These are phyloP conservation scores for Ricinus communis DNA, from an alignment of 345 rosid species.

Conservation along the genomic window DNA sequence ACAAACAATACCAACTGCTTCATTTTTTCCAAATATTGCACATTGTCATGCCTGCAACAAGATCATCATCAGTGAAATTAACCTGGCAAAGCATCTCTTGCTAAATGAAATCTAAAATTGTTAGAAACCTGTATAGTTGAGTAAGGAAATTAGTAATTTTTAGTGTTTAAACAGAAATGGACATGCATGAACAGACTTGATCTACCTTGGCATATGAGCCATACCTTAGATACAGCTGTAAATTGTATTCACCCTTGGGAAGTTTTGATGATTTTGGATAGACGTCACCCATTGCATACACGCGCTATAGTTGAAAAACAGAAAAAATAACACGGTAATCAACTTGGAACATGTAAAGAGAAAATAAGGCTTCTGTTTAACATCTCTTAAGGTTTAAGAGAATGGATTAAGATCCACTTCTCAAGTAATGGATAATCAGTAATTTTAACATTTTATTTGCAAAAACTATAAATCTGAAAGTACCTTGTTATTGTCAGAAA, in stretches of 20 bases:
- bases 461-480: conserved; percentile 4
- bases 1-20: conserved; percentile 83
- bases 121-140: background rate
- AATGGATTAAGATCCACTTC: conserved; percentile 8
- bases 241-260: conserved; percentile 88
- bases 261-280: conserved; percentile 80
- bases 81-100: conserved; percentile 15
- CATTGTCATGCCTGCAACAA: conserved; percentile 86
- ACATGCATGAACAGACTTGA: background rate
- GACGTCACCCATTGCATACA: conserved; percentile 80
- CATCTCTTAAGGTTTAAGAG: background rate
- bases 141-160: background rate
- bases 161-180: background rate
- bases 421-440: background rate
- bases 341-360: conserved; percentile 13
- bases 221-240: conserved; percentile 80
- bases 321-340: conserved; percentile 5
- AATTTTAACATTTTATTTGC: background rate
- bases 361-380: background rate
- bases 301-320: conserved; percentile 53
- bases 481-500: conserved; percentile 94
- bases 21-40: conserved; percentile 81
- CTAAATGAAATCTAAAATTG: background rate
- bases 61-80: conserved; percentile 26
- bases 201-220: background rate